These are phyloP conservation scores for Aspergillus melleus DNA, from an alignment of 2,329 filamentous ascomycete genomes.

Conservation along the genomic window DNA sequence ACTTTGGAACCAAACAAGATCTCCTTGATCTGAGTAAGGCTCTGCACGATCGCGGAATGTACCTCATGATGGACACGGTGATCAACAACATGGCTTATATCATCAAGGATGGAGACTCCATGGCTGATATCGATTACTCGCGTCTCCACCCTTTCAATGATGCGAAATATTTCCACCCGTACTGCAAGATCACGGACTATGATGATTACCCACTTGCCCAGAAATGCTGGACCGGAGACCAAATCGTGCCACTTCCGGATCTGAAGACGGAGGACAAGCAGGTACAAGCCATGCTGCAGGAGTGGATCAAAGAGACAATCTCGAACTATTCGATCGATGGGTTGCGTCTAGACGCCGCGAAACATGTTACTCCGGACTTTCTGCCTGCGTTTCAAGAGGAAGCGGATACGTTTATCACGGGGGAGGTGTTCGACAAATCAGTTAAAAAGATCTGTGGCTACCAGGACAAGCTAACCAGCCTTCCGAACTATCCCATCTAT, in stretches of 20 bases:
- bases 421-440: slow-evolving; percentile 46
- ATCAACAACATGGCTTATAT: slow-evolving; percentile 50
- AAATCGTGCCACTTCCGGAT: slow-evolving; percentile 48
- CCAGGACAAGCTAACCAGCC: slow-evolving; percentile 43
- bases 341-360: slow-evolving; percentile 52
- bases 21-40: slow-evolving; percentile 47
- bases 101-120: slow-evolving; percentile 27
- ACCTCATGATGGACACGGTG: slow-evolving; percentile 55
- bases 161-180: slow-evolving; percentile 27
- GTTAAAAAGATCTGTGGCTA: slow-evolving; percentile 42
- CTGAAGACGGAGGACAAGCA: slow-evolving; percentile 46
- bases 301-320: slow-evolving; percentile 44
- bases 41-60: slow-evolving; percentile 50
- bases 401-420: slow-evolving; percentile 44
- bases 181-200: slow-evolving; percentile 35
- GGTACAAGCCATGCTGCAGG: slow-evolving; percentile 42
- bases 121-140: slow-evolving; percentile 26
- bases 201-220: slow-evolving; percentile 37
- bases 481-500: slow-evolving; percentile 51
- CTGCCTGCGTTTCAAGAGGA: slow-evolving; percentile 39
- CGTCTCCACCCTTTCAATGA: slow-evolving; percentile 28
- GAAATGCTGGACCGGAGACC: slow-evolving; percentile 54
- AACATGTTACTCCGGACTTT: slow-evolving; percentile 47
- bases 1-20: slow-evolving; percentile 51
- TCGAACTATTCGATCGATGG: slow-evolving; percentile 51